Percentiles rank a stretch among this genome's conserved stretches.
These are phyloP conservation scores for Canna indica DNA, from an alignment of 176 grass and related monocot genomes.

Conservation along the genomic window DNA sequence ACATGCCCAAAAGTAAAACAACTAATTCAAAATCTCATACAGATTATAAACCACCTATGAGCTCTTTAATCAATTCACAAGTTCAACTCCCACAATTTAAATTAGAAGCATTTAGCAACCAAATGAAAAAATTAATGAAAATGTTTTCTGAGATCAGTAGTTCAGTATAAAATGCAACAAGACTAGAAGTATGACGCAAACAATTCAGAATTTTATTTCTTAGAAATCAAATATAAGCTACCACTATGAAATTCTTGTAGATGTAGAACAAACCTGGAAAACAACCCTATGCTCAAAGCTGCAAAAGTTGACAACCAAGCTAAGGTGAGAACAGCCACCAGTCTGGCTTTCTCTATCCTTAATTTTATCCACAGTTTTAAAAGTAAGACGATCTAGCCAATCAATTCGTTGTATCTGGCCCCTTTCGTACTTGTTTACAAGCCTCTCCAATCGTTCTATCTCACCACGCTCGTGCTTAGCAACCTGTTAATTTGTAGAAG, in stretches of 20 bases:
- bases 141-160: background rate
- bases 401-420: conserved; percentile 85
- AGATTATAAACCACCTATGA: too few species aligned
- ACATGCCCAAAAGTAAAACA: too few species aligned
- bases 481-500: conserved; percentile 32
- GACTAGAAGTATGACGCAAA: background rate
- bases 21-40: too few species aligned
- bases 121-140: background rate
- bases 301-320: conserved; percentile 70
- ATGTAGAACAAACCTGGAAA: conserved; percentile 57
- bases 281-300: conserved; percentile 91
- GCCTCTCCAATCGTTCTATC: conserved; percentile 78
- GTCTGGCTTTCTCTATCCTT: conserved; percentile 54
- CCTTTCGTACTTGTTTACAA: conserved; percentile 93
- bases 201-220: background rate
- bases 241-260: background rate
- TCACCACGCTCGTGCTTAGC: conserved; percentile 75
- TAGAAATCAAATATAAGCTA: background rate
- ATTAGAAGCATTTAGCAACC: background rate
- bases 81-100: too few species aligned
- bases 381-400: conserved; percentile 87
- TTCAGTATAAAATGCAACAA: background rate
- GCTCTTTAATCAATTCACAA: too few species aligned
- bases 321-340: conserved; percentile 54
- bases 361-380: conserved; percentile 69